Conservation (phyloP, 2,329 filamentous ascomycete genomes). For the Neofusicoccum parvum region DNA sequence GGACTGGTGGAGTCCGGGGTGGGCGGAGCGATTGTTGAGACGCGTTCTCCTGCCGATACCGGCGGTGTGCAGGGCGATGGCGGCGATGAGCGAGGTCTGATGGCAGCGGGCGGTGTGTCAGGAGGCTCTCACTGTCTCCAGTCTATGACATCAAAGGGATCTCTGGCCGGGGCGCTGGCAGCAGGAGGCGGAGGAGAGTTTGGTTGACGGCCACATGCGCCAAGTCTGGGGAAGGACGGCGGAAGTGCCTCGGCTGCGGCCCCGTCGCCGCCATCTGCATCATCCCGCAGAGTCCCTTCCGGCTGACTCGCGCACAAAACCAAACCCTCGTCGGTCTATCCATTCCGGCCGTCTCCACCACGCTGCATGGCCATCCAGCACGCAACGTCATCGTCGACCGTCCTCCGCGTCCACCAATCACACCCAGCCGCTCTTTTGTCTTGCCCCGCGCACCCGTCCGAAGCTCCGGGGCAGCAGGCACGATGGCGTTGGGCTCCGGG, state of each 20-base stretch:
- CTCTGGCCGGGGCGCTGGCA: background rate
- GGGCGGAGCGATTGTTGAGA: background rate
- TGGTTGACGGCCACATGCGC: background rate
- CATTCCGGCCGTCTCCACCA: too few relatives aligned
- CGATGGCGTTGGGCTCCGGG: too few relatives aligned
- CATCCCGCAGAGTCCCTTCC: background rate
- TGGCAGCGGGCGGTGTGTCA: too few relatives aligned
- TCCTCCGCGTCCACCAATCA: too few relatives aligned
- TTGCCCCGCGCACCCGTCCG: too few relatives aligned
- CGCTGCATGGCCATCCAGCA: too few relatives aligned
- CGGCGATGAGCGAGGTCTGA: background rate
- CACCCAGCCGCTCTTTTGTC: too few relatives aligned
- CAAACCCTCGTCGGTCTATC: too few relatives aligned
- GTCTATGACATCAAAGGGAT: background rate
- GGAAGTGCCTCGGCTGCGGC: conserved; percentile 1
- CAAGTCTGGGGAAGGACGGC: conserved; percentile 10
- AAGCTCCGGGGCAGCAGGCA: too few relatives aligned
- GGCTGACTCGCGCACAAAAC: background rate
- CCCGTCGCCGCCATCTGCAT: too few relatives aligned
- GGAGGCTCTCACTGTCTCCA: background rate
- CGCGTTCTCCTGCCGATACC: background rate
- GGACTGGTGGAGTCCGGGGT: background rate
- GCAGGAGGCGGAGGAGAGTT: background rate
- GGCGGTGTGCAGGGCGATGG: background rate
- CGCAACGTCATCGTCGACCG: too few relatives aligned